A percentile compares a stretch with the other conserved stretches of the same genome.
These are phyloP conservation scores for Clarireedia paspali DNA, from an alignment of 2,329 filamentous ascomycete species.

Conservation along the genomic window DNA sequence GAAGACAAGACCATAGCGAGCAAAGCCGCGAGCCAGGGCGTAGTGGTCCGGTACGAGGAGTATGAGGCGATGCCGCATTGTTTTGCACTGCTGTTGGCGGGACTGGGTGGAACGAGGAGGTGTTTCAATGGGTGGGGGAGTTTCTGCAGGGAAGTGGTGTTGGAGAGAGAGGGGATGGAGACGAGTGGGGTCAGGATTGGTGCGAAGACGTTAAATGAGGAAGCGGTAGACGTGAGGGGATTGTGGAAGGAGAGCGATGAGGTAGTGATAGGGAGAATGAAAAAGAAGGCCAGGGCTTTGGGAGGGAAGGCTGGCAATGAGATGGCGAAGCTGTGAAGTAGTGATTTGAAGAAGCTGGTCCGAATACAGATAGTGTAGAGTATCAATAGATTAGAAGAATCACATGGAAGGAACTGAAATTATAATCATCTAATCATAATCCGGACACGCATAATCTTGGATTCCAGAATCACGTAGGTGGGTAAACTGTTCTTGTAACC, in stretches of 20 bases:
- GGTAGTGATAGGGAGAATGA: constrained; percentile 36
- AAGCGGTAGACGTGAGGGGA: constrained; percentile 34
- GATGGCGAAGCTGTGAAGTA: constrained; percentile 29
- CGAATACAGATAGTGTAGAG: neutral
- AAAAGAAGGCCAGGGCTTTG: constrained; percentile 20
- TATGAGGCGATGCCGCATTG: constrained; percentile 29
- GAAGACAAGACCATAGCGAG: constrained; percentile 55
- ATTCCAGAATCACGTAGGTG: too few species aligned
- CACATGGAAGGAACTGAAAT: neutral
- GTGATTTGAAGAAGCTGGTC: neutral
- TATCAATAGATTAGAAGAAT: neutral
- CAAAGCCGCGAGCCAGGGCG: constrained; percentile 35
- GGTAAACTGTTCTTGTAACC: too few species aligned
- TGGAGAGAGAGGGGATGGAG: constrained; percentile 7
- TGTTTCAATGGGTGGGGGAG: constrained; percentile 48
- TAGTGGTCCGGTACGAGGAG: neutral
- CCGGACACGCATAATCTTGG: too few species aligned
- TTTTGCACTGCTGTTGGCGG: constrained; percentile 52
- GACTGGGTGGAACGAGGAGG: constrained; percentile 37
- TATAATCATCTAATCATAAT: too few species aligned
- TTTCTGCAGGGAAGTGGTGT: constrained; percentile 43
- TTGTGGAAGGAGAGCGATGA: constrained; percentile 38
- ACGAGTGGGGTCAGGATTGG: constrained; percentile 39
- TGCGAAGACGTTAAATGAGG: constrained; percentile 45
- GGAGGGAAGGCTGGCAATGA: constrained; percentile 19